phyloP scores from a whole-genome alignment of 2,329 filamentous ascomycete species.

The Septoria petroselini region DNA sequence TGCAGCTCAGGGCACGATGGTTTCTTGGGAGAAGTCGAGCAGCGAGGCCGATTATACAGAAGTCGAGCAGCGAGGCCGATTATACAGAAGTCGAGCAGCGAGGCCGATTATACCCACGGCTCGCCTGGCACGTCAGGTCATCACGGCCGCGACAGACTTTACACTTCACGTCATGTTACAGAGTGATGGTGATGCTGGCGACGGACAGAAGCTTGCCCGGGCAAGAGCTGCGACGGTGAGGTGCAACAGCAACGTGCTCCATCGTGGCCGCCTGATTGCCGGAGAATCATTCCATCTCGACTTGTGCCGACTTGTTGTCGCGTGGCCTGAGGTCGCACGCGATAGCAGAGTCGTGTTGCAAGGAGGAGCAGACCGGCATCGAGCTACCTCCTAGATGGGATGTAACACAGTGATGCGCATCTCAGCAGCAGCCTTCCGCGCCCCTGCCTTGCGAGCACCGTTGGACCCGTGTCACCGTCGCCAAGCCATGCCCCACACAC shows the following conservation, averaged over 20 bases:
- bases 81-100: not conserved
- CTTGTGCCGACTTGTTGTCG: too few relatives aligned
- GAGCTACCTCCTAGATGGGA: not conserved
- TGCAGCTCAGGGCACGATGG: not conserved
- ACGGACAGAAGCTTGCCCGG: constrained; percentile 6
- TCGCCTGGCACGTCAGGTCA: not conserved
- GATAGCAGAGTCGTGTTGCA: constrained; percentile 6
- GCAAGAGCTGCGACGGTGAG: constrained; percentile 5
- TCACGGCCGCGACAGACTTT: not conserved
- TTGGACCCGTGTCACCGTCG: constrained; percentile 1
- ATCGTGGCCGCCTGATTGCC: constrained; percentile 16
- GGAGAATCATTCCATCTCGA: too few relatives aligned
- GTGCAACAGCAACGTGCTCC: constrained; percentile 21
- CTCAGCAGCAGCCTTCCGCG: too few relatives aligned
- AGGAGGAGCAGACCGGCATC: constrained; percentile 1
- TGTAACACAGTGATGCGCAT: not conserved
- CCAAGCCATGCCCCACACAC: too few relatives aligned
- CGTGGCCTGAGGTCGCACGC: constrained; percentile 8
- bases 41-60: too few relatives aligned
- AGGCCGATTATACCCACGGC: constrained; percentile 3
- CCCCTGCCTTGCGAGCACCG: constrained; percentile 1
- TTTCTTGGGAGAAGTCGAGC: not conserved
- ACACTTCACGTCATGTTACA: constrained; percentile 15
- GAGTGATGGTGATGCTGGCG: constrained; percentile 3
- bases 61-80: too few relatives aligned